phyloP scores from a whole-genome alignment of 495 filamentous ascomycete genomes.

The Talaromyces stipitatus region DNA sequence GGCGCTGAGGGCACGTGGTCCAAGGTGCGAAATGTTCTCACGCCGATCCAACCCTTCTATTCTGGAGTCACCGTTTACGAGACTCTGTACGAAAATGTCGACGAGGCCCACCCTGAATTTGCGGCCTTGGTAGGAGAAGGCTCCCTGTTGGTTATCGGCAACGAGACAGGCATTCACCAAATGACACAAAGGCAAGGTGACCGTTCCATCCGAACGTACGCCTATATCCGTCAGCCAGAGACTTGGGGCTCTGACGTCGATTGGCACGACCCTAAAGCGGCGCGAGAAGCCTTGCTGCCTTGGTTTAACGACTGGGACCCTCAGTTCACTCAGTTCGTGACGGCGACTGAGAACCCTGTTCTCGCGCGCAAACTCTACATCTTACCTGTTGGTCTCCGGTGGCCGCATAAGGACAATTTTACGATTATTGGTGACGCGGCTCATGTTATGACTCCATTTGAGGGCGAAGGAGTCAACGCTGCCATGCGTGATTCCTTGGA shows the following conservation, averaged over 20 bases:
- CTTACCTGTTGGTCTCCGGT: slow-evolving; percentile 41
- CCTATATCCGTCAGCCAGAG: background rate
- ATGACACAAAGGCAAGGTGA: background rate
- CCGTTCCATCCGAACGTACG: background rate
- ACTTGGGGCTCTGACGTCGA: slow-evolving; percentile 19
- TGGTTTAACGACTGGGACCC: slow-evolving; percentile 5
- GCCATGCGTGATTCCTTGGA: slow-evolving; percentile 47
- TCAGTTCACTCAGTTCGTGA: slow-evolving; percentile 10
- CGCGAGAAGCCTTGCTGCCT: slow-evolving; percentile 11
- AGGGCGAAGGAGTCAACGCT: slow-evolving; percentile 48
- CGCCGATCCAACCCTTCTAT: slow-evolving; percentile 39
- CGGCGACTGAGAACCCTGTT: background rate
- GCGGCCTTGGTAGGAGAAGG: slow-evolving; percentile 20
- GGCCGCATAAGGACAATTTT: slow-evolving; percentile 18
- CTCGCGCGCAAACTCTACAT: slow-evolving; percentile 31
- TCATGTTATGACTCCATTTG: slow-evolving; percentile 52
- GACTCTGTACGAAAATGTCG: slow-evolving; percentile 20
- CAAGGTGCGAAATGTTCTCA: slow-evolving; percentile 39
- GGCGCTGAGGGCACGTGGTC: slow-evolving; percentile 60
- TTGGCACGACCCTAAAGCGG: slow-evolving; percentile 2
- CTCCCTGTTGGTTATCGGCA: background rate
- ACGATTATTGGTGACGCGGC: slow-evolving; percentile 54
- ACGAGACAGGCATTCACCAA: background rate
- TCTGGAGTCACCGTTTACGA: slow-evolving; percentile 36
- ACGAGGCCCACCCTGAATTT: slow-evolving; percentile 21